Evolutionary conservation across 1,139 yeast genomes (phyloP).

Genomic region (Williopsis jadinii): DNA sequence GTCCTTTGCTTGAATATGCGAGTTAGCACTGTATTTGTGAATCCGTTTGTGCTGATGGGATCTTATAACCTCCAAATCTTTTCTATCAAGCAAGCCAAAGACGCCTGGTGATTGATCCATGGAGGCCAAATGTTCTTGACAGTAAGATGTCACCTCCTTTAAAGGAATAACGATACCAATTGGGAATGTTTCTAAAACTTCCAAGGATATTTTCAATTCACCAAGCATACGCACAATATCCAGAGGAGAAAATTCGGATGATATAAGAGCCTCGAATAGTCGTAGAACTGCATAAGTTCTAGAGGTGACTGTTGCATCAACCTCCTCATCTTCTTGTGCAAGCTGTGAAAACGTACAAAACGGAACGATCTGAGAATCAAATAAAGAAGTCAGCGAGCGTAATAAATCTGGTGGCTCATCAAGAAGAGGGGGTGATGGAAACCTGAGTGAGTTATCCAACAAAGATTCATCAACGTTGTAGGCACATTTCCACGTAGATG

Average conservation of each 20-base stretch:
- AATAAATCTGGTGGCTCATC: constrained; percentile 50
- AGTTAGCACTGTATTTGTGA: constrained; percentile 19
- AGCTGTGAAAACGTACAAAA: constrained; percentile 65
- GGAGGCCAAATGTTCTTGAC: constrained; percentile 50
- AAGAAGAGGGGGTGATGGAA: constrained; percentile 36
- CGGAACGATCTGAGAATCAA: constrained; percentile 37
- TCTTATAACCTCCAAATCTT: constrained; percentile 46
- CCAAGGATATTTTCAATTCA: constrained; percentile 42
- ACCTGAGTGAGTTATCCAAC: constrained; percentile 27
- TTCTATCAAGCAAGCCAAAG: constrained; percentile 57
- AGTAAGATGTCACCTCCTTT: constrained; percentile 47
- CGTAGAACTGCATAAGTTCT: constrained; percentile 51
- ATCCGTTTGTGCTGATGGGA: constrained; percentile 6
- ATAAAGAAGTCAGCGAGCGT: constrained; percentile 47
- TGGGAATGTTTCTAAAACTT: constrained; percentile 65
- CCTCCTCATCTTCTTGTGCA: constrained; percentile 54
- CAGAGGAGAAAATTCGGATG: constrained; percentile 42
- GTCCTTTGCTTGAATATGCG: constrained; percentile 29
- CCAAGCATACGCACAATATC: constrained; percentile 56
- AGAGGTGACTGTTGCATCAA: constrained; percentile 60
- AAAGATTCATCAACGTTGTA: constrained; percentile 29
- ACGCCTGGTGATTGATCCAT: constrained; percentile 28
- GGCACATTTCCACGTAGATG: constrained; percentile 53
- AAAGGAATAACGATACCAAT: constrained; percentile 63
- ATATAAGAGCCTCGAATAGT: constrained; percentile 56